These are phyloP conservation scores for Exophiala phaeomuriformis DNA, from an alignment of 2,329 filamentous ascomycete genomes.

Conservation along the genomic window DNA sequence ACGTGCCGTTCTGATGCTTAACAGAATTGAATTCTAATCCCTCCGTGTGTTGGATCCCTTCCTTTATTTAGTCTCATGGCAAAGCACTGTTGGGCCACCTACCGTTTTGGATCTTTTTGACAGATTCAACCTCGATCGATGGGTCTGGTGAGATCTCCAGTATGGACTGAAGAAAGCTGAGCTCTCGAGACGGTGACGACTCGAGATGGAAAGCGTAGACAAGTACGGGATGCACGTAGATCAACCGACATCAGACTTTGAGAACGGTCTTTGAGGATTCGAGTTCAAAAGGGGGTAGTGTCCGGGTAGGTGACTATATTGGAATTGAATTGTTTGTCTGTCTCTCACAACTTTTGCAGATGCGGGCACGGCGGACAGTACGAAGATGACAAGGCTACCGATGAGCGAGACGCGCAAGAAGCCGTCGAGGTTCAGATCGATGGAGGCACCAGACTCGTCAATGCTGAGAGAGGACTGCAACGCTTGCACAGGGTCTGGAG, in stretches of 20 bases:
- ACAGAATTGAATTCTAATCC: constrained; percentile 10
- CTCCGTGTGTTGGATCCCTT: background rate
- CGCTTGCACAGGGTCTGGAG: constrained; percentile 7
- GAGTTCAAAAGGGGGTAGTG: background rate
- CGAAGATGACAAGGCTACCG: background rate
- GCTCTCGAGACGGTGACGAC: constrained; percentile 51
- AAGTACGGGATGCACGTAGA: constrained; percentile 47
- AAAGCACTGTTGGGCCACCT: constrained; percentile 20
- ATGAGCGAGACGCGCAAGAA: background rate
- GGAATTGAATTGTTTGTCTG: background rate
- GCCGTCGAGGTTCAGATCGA: background rate
- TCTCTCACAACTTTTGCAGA: constrained; percentile 3
- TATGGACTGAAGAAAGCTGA: constrained; percentile 50
- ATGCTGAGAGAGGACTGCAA: constrained; percentile 2
- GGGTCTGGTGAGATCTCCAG: constrained; percentile 46
- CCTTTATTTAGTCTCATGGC: constrained; percentile 15
- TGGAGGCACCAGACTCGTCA: constrained; percentile 5
- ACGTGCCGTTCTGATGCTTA: constrained; percentile 9
- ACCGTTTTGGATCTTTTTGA: constrained; percentile 14
- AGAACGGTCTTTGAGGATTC: constrained; percentile 4
- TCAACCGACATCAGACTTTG: constrained; percentile 51
- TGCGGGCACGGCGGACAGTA: background rate
- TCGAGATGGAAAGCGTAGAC: constrained; percentile 50
- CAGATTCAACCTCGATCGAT: constrained; percentile 35
- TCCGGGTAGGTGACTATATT: background rate